Evolutionary conservation across 768 basidiomycete species (phyloP).

Genomic region (Xerocomellus amylosporus): DNA sequence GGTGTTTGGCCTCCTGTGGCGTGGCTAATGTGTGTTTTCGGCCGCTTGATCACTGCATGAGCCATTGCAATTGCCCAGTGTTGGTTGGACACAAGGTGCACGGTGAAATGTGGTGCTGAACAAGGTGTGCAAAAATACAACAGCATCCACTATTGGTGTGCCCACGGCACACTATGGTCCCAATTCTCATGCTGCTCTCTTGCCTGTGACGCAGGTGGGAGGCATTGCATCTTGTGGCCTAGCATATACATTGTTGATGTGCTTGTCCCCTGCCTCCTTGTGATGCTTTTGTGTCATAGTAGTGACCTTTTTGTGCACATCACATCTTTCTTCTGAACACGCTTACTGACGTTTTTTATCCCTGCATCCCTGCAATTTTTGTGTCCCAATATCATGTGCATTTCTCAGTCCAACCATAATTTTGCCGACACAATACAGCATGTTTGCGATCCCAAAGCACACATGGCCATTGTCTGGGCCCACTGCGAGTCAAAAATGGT

Average conservation of each 20-base stretch:
- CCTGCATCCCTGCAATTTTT: constrained; percentile 42
- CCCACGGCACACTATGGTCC: constrained; percentile 25
- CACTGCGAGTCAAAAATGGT: constrained; percentile 85
- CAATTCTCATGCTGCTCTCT: constrained; percentile 40
- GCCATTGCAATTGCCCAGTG: constrained; percentile 63
- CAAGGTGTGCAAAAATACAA: constrained; percentile 79
- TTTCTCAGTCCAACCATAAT: constrained; percentile 69
- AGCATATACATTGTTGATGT: constrained; percentile 58
- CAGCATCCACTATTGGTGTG: constrained; percentile 18
- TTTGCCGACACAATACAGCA: constrained; percentile 88
- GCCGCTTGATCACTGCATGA: constrained; percentile 91
- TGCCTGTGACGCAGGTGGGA: constrained; percentile 65
- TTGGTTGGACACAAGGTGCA: constrained; percentile 85
- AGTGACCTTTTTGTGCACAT: constrained; percentile 27
- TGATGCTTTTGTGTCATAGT: constrained; percentile 40
- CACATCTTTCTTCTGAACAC: constrained; percentile 33
- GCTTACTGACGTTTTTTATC: constrained; percentile 61
- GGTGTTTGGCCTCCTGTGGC: constrained; percentile 80
- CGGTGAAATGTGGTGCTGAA: constrained; percentile 98
- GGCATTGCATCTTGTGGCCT: constrained; percentile 46
- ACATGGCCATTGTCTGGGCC: constrained; percentile 82
- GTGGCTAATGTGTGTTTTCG: constrained; percentile 83
- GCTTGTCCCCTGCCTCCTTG: constrained; percentile 57
- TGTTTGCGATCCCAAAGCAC: constrained; percentile 79
- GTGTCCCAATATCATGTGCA: constrained; percentile 27